Base-by-base conservation (phyloP, 768 basidiomycete species). In the Russula sp. region DNA sequence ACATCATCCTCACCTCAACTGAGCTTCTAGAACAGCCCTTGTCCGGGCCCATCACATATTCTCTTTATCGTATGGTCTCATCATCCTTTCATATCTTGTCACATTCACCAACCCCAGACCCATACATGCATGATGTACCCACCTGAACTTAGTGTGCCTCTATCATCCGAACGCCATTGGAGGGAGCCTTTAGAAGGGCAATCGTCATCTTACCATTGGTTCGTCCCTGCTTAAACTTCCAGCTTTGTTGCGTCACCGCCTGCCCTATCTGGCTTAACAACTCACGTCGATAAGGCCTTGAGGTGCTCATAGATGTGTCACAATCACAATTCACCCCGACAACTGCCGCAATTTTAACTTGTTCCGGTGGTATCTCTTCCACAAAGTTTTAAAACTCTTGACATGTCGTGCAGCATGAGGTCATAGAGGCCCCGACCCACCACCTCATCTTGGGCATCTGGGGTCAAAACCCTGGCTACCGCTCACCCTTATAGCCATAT, bases 251-350 rank as follows among this genome's bases (percentile, higher is more conserved):
- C 63, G 63, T 64, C 63, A 64, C 60, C 48, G 18, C 49, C 35
- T 60, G 22, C 63, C 63, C 49, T 55, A 64, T 64, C 59, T 39
- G 32, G 58, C 48, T n/a, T 39, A n/a, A 49, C 63, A 20, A 50
- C n/a, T 10, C 58, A 56, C 48, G 58, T 55, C 32, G 54, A 60
- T 60, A 39, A 60, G 32, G 58, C 58, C 54, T 60, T n/a, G 48
- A 64, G 58, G 54, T 51, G 20, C 32, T 64, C 63, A 51, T 56
- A 20, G 37, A 27, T 60, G 45, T 49, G 48, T 58, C 47, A 53
- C 54, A 51, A 50, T 22, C 20, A 37, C 32, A 14, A 40, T 14
- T 60, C 35, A 44, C 22, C 34, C 48, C 47, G 47, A 39, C 47
- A 34, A n/a, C 11, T 40, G 42, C 57, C 58, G 47, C 58, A 51